Base-by-base conservation (phyloP, 352 stramenopile genomes). In the Phytophthora tubulina region DNA sequence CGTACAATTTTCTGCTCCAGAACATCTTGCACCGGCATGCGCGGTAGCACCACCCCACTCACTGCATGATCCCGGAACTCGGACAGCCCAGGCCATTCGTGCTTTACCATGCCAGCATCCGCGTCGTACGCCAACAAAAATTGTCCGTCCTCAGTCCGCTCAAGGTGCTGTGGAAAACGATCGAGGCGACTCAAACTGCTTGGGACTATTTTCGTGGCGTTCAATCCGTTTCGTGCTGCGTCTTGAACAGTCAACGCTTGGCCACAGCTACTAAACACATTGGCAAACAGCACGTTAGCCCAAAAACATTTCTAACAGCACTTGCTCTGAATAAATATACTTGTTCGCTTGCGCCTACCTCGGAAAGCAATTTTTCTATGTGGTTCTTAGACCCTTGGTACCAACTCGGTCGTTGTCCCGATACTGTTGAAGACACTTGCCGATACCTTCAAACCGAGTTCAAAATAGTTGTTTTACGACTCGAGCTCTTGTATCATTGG, bases 101-200 rank as follows among this genome's bases (percentile, higher is more conserved):
- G 64, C 52, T 77, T 77, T 17, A 70, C 58, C 70, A 77, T 77
- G n/a, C 0, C 53, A 65, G 58, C 56, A 62, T 70, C 52, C 56
- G 64, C 35, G 7, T 14, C 45, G 9, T 15, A 27, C 21, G 21
- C 21, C 21, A 27, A 27, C 21, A 27, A 27, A 27, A 27, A 27
- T 27, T 27, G 21, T 27, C 21, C 21, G 21, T 44, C 38, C 38
- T 13, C 39, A 45, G 11, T 17, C 41, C 41, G 41, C 41, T 46
- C 10, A 13, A 50, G 44, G 44, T n/a, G 44, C 30, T 50, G 17
- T 27, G 21, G 21, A 27, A 27, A 27, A 27, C 21, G 44, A 50
- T 32, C 6, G 44, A 50, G 3, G 17, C 44, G 44, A 3, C 44
- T 50, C 44, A 11, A 7, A 7, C 15, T 46, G 14, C 4, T 15